These are phyloP conservation scores for Phialophora chinensis DNA, from an alignment of 2,329 filamentous ascomycete species.

Conservation along the genomic window DNA sequence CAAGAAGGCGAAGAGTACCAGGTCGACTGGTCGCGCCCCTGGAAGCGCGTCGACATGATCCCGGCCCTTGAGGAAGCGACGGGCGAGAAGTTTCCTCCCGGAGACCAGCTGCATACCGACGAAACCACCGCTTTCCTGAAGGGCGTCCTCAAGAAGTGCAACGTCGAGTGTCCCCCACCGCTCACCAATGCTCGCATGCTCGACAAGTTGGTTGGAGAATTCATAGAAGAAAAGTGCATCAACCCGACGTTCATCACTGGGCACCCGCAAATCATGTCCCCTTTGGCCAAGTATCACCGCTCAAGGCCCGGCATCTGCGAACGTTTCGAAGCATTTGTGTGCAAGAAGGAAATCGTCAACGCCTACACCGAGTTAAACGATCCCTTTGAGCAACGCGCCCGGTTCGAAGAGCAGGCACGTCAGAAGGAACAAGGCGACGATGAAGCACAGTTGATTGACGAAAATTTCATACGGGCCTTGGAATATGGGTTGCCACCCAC, in stretches of 20 bases:
- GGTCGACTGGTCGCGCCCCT: slow-evolving; percentile 95
- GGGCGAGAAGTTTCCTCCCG: slow-evolving; percentile 91
- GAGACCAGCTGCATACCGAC: slow-evolving; percentile 84
- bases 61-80: slow-evolving; percentile 85
- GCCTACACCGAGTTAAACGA: slow-evolving; percentile 98
- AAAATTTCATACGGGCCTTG: slow-evolving; percentile 89
- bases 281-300: slow-evolving; percentile 94
- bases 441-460: slow-evolving; percentile 93
- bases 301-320: slow-evolving; percentile 83
- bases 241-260: slow-evolving; percentile 91
- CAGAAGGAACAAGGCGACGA: slow-evolving; percentile 98
- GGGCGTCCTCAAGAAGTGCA: slow-evolving; percentile 82
- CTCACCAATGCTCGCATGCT: slow-evolving; percentile 95
- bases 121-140: slow-evolving; percentile 90
- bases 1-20: slow-evolving; percentile 84
- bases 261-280: slow-evolving; percentile 89
- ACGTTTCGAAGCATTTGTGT: slow-evolving; percentile 96
- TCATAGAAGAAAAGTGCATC: slow-evolving; percentile 90
- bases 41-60: slow-evolving; percentile 96
- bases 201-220: slow-evolving; percentile 91
- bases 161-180: slow-evolving; percentile 86
- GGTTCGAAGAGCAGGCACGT: slow-evolving; percentile 91
- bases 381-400: slow-evolving; percentile 88
- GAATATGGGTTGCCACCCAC: slow-evolving; percentile 93
- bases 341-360: slow-evolving; percentile 96